Evolutionary conservation across 441 rosid genomes (phyloP), one percentile per base, ranked within the genome.

Genomic region (Pelargonium myrrhifolium): DNA sequence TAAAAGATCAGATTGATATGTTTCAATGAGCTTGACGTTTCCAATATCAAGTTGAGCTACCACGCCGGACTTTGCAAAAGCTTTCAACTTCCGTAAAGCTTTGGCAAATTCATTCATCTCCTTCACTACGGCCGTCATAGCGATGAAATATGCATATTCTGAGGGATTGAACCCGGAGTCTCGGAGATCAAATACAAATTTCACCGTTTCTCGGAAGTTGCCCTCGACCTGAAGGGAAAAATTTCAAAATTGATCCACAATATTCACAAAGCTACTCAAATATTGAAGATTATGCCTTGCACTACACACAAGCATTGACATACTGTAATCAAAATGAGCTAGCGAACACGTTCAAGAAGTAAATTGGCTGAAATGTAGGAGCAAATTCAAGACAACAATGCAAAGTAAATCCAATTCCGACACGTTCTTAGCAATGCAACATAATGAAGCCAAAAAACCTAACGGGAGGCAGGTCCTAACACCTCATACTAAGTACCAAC

Each of bases 51-150:
- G 78, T 74, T 87, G 83, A 17, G 88, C 76, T 62, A 86, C 71
- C 64, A 76, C 72, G 74, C 97, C 89, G 20, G 85, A 75, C 64
- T 80, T 84, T 3, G 83, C 79, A 74, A 82, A 85, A 31, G 82
- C 83, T 80, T 83, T 92, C 68, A 93, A 77, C 68, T 86, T 87
- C 9, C 91, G 86, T 55, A 90, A 71, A 11, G 88, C 85, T 71
- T 88, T 92, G 14, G 96, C 84, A 49, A 90, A 71, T 62, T 88
- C 90, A 72, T 84, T 90, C 21, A 93, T 82, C 84, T 93, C 98
- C 82, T 93, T 90, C 61, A 92, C 98, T 12, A 92, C 82, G 14
- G 96, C 97, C 69, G 96, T 87, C 96, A 92, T 87, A 45, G 93
- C 93, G 68, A 90, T 86, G 9, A 92, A 83, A 77, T 90, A 88